Evolutionary conservation across 106 monocot genomes (phyloP), one percentile per base, ranked within the genome.

Genomic region (Vanilla planifolia): DNA sequence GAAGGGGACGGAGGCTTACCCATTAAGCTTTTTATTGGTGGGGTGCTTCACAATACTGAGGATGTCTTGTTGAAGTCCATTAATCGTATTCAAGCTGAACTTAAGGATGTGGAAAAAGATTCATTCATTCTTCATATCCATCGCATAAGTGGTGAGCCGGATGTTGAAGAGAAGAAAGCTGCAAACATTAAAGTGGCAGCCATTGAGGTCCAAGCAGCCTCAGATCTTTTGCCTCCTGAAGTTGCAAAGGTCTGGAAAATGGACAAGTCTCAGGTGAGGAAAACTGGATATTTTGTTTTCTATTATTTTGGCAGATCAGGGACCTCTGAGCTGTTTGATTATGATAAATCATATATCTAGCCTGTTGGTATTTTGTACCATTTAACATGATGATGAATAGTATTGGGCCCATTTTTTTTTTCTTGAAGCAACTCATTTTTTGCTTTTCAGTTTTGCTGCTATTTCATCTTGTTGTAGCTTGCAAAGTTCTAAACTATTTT

Each of bases 141-240:
- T 64, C 77, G 74, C 24, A 75, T 57, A 64, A 68, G 27, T 46
- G 29, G 61, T 60, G 76, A 81, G 20, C 43, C 68, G 43, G 74
- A 79, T 75, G 42, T 58, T 33, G 73, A 28, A 14, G 78, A 78
- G 63, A 67, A 36, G 58, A 79, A 75, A 63, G 70, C 75, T 60
- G 37, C 76, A 25, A 89, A 78, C 76, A 46, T 78, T 41, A 79
- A 77, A 71, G 65, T 81, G 67, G 83, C 81, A 30, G 79, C 83
- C 48, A 73, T 93, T 73, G 74, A 79, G 72, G 77, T 79, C 61
- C 79, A 93, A 48, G 74, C 78, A 26, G 79, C 77, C 55, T 79
- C 89, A 46, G 89, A 89, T 56, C 85, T 93, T 48, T 89, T 85
- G 93, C 81, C 89, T 8, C 63, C 82, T 72, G 93, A 93, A 57